These are phyloP conservation scores for Trichoderma koningiopsis DNA, from an alignment of 2,329 filamentous ascomycete species.

Conservation along the genomic window DNA sequence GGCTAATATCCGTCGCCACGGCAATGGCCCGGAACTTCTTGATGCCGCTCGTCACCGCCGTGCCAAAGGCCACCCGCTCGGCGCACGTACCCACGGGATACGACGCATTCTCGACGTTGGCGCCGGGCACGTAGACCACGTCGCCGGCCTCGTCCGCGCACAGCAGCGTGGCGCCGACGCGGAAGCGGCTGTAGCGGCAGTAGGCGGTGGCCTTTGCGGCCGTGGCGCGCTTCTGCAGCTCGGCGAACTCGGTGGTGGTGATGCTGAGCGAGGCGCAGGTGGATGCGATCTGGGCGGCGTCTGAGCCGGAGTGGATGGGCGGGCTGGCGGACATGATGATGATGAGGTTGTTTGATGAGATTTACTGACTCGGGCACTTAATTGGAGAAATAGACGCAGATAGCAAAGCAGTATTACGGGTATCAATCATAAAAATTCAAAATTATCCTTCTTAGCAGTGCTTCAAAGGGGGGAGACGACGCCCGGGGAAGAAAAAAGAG, in stretches of 20 bases:
- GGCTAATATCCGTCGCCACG: constrained; percentile 76
- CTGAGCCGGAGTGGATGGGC: constrained; percentile 33
- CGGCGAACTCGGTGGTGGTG: constrained; percentile 63
- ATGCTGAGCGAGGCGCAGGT: constrained; percentile 49
- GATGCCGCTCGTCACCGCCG: constrained; percentile 67
- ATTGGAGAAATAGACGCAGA: neutral
- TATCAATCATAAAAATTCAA: neutral
- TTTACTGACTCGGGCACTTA: neutral
- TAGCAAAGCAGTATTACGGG: neutral
- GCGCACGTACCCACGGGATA: constrained; percentile 97
- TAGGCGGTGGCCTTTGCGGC: constrained; percentile 80
- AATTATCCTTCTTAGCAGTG: neutral
- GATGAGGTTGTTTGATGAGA: neutral
- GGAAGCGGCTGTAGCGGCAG: constrained; percentile 92
- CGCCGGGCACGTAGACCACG: constrained; percentile 54
- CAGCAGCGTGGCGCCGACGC: constrained; percentile 82
- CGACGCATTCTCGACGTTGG: constrained; percentile 89
- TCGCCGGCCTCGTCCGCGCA: constrained; percentile 38
- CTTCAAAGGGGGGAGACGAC: neutral
- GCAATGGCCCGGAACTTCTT: constrained; percentile 73
- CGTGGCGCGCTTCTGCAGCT: constrained; percentile 63
- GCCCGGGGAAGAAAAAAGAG: neutral
- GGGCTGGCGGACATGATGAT: constrained; percentile 14
- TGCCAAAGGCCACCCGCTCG: constrained; percentile 85
- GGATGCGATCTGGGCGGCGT: constrained; percentile 34